Evolutionary conservation across 2,329 filamentous ascomycete species (phyloP), one percentile per base, ranked within the genome.

Genomic region (Aspergillus udagawae): DNA sequence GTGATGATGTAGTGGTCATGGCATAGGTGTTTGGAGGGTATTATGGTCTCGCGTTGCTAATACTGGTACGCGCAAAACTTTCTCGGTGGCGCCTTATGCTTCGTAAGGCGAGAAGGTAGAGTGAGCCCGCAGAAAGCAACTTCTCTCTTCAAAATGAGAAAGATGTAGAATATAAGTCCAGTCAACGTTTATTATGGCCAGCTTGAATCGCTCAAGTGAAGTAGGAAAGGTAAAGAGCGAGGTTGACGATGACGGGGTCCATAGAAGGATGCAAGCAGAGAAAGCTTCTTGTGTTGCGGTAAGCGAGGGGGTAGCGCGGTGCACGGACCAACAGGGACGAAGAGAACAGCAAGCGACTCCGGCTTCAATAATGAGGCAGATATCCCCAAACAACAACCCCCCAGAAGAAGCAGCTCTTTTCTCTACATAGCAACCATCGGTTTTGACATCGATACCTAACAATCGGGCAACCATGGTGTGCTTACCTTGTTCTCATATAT

Each of bases 281-380:
- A 58, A 58, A 54, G 61, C 58, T 60, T 55, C 60, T 63, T 66
- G 62, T 67, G 64, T 55, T 65, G 57, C 52, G 60, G 70, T 75
- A 74, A 74, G 72, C 73, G 73, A 74, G 72, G 63, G 65, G 65
- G 59, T 70, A 68, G 65, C 61, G 65, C 48, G 35, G 60, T 64
- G 68, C 68, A 72, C 70, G 68, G 70, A 59, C 73, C 72, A 75
- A 60, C 54, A 32, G 59, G 51, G 58, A 57, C 64, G 61, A 73
- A 74, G 72, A 70, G 72, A 75, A 73, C 72, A 75, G 72, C 72
- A 71, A 71, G 70, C 65, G 67, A 65, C 66, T 68, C 67, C 66
- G 63, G 59, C 53, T 53, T 55, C 48, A 57, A 56, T 60, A 57
- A 56, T 60, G 63, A 57, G 60, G 44, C 21, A 47, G 44, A 47